These are phyloP conservation scores for Metschnikowia colocasiae DNA, from an alignment of 805 yeast genomes.

Conservation along the genomic window DNA sequence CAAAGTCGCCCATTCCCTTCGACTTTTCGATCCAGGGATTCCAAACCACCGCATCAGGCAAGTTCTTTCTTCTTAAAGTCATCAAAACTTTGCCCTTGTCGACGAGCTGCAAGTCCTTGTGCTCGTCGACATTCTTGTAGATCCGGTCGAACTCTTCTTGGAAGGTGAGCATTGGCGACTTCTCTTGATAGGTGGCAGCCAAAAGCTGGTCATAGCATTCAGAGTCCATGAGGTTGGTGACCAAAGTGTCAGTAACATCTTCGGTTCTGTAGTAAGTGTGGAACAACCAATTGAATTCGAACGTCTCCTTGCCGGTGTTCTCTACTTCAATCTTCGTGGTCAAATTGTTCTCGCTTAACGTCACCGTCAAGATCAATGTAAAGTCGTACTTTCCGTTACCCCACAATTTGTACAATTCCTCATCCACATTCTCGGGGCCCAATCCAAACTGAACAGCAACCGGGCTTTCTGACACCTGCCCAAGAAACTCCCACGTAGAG, in stretches of 20 bases:
- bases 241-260: slow-evolving; percentile 74
- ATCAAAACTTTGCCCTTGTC: slow-evolving; percentile 68
- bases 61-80: slow-evolving; percentile 59
- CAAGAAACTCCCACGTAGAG: slow-evolving; percentile 90
- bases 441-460: slow-evolving; percentile 82
- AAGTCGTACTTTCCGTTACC: slow-evolving; percentile 56
- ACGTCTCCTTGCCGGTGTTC: slow-evolving; percentile 60
- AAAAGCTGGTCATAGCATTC: slow-evolving; percentile 73
- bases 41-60: slow-evolving; percentile 85
- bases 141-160: slow-evolving; percentile 82
- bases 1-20: slow-evolving; percentile 81
- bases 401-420: slow-evolving; percentile 59
- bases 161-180: slow-evolving; percentile 70
- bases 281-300: slow-evolving; percentile 91
- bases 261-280: slow-evolving; percentile 79
- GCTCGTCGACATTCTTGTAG: slow-evolving; percentile 57
- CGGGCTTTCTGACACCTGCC: slow-evolving; percentile 67
- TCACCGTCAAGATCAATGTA: slow-evolving; percentile 67
- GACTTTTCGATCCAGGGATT: slow-evolving; percentile 92
- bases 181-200: slow-evolving; percentile 58
- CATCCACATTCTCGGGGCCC: slow-evolving; percentile 76
- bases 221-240: slow-evolving; percentile 74
- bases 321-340: slow-evolving; percentile 71
- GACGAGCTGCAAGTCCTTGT: slow-evolving; percentile 61
- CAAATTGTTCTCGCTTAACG: slow-evolving; percentile 51